Evolutionary conservation across 345 rosid genomes (phyloP).

Genomic region (Carallia pectinifolia): DNA sequence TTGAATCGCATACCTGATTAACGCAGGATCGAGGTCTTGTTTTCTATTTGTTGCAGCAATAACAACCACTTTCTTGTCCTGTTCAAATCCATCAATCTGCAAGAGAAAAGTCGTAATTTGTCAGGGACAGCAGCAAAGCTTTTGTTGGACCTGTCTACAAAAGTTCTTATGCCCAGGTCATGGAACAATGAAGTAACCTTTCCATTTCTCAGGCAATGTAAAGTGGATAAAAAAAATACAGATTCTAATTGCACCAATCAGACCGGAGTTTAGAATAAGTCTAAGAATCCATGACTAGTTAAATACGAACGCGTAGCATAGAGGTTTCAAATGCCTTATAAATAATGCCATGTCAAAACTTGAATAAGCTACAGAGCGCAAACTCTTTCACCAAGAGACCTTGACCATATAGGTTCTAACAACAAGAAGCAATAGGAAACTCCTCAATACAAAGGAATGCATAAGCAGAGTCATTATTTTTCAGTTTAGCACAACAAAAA

Average conservation of each 20-base stretch:
- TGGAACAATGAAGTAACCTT: too few relatives aligned
- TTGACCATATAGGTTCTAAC: neutral
- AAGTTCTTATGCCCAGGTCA: neutral
- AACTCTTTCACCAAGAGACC: neutral
- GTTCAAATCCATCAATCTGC: conserved; percentile 98
- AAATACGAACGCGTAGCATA: neutral
- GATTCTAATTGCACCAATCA: neutral
- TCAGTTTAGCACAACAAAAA: neutral
- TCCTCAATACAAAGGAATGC: neutral
- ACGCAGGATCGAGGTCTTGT: conserved; percentile 94
- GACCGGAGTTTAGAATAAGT: neutral
- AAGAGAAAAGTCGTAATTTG: conserved; percentile 13
- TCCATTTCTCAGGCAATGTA: too few relatives aligned
- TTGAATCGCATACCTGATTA: conserved; percentile 54
- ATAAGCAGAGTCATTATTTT: neutral
- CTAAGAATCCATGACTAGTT: neutral
- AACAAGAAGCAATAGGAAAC: neutral
- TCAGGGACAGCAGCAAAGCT: neutral
- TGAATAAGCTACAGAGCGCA: neutral
- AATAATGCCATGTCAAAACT: neutral
- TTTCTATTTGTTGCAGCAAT: conserved; percentile 95
- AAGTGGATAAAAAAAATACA: too few relatives aligned
- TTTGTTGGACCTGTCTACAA: neutral
- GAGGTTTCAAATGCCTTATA: neutral
- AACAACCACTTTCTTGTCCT: conserved; percentile 79